Base-by-base conservation (phyloP, 1,284 basidiomycete species). In the Ceratobasidium sp. region DNA sequence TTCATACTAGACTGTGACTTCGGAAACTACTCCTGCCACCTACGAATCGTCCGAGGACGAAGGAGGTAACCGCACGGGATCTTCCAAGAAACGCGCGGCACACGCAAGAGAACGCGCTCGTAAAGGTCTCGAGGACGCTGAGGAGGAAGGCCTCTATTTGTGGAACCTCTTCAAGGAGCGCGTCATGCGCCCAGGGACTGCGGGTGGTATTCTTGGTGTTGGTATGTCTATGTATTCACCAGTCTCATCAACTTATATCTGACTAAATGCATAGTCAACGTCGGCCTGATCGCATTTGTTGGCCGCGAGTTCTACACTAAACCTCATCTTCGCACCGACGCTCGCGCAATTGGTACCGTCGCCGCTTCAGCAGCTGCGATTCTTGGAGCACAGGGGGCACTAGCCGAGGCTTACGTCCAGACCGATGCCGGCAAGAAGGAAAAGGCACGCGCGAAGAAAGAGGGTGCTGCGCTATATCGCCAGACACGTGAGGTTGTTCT, bases 121-220 rank as follows among this genome's bases (percentile, higher is more conserved):
- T 36, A 60, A 81, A 82, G 48, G 81, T 50, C 56, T 85, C 27
- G 82, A 87, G 72, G 86, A 89, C 75, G 87, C 85, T 6, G 87
- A 90, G 80, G 84, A 85, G 51, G 88, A 89, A 78, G 84, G 87
- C 15, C 80, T 82, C 29, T 85, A 88, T 57, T 80, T 90, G 33
- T 91, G 88, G 87, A 84, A 87, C 19, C 81, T 86, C 73, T 83
- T 88, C 29, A 91, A 90, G 79, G 85, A 89, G 51, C 87, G 88
- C 75, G 77, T 94, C 36, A 83, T 93, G 73, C 87, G 88, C 36
- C 93, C 92, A 22, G 87, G 88, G 44, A 89, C 92, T 69, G 90
- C 91, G 7, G 91, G 93, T 56, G 92, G 93, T 57, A 83, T 93
- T 24, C 78, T 94, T 76, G 92, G 92, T 72, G 82, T 94, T 48